phyloP scores from a whole-genome alignment of 495 filamentous ascomycete species.

The Aspergillus sclerotiicarbonarius region DNA sequence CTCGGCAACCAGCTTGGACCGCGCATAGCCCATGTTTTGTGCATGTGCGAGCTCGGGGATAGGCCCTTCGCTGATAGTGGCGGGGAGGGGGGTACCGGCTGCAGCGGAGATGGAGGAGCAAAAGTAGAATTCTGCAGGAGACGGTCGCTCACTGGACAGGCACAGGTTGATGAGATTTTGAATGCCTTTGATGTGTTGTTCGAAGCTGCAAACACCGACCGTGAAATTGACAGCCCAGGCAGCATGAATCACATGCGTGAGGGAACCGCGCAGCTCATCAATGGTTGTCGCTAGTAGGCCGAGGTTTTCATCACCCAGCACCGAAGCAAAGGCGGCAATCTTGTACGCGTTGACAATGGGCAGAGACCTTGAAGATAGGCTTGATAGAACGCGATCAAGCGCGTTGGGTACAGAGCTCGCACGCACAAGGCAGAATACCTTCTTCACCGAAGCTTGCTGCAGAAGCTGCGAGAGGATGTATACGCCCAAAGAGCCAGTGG shows the following conservation, averaged over 20 bases:
- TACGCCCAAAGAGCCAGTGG: slow-evolving; percentile 60
- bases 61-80: slow-evolving; percentile 46
- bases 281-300: slow-evolving; percentile 31
- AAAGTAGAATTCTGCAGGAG: slow-evolving; percentile 50
- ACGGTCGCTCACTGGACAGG: slow-evolving; percentile 32
- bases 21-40: slow-evolving; percentile 55
- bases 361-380: slow-evolving; percentile 38
- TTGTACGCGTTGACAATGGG: slow-evolving; percentile 19
- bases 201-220: slow-evolving; percentile 58
- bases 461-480: slow-evolving; percentile 51
- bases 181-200: slow-evolving; percentile 55
- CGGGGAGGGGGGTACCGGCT: slow-evolving; percentile 29
- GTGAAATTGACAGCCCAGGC: slow-evolving; percentile 79
- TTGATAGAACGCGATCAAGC: slow-evolving; percentile 35
- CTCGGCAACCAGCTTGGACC: slow-evolving; percentile 65
- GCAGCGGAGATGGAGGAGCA: slow-evolving; percentile 59
- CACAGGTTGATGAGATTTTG: slow-evolving; percentile 60
- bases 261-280: slow-evolving; percentile 36
- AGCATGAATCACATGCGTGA: slow-evolving; percentile 56
- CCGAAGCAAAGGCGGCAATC: slow-evolving; percentile 13
- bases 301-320: slow-evolving; percentile 16
- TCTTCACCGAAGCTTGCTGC: slow-evolving; percentile 27
- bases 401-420: slow-evolving; percentile 39
- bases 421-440: slow-evolving; percentile 60
- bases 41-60: slow-evolving; percentile 48